Base-by-base conservation (phyloP, 2,329 filamentous ascomycete genomes). In the Colletotrichum sp. region DNA sequence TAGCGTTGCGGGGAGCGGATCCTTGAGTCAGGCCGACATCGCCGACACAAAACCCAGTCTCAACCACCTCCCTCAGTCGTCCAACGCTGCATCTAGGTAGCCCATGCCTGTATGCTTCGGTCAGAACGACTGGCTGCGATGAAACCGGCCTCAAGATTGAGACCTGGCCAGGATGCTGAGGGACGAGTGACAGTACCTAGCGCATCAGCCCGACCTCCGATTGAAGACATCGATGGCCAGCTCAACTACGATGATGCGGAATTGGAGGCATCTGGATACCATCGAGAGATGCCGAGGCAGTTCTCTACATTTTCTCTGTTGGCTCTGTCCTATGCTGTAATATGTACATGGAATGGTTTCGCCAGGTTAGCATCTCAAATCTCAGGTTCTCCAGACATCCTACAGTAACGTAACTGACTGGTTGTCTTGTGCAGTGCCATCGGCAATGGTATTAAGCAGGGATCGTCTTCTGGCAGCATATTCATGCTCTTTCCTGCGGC, bases 321-420 rank as follows among this genome's bases (percentile, higher is more conserved):
- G 0, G 80, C 82, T 8, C 57, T 83, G 2, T 82, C 82, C 0
- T 83, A 82, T 52, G 82, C 82, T 1, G 13, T 83, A 34, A 83
- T 81, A 5, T 82, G 81, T 15, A 83, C 82, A 3, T 83, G 82
- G 82, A 77, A 81, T 6, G 81, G 82, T 8, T 79, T 80, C 1
- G 82, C 82, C 12, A 80, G 80, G 1, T 82, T 0, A 24, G 60
- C 32, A 39, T 64, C 60, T 13, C 18, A 6, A 30, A n/a, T 62
- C 28, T 26, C 26, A 28, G 18, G 2, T 52, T 49, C 44, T 52
- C n/a, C 44, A 21, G n/a, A 52, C 44, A 52, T 13, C n/a, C 44
- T 13, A 34, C 59, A n/a, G 8, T 3, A n/a, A 30, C 16, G 59
- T 34, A 8, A 34, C n/a, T 64, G 60, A 64, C 18, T 30, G n/a